Percentiles rank a stretch among this genome's conserved stretches.
Conservation (phyloP, 116 monocot genomes). For the Phalaenopsis hybrid region DNA sequence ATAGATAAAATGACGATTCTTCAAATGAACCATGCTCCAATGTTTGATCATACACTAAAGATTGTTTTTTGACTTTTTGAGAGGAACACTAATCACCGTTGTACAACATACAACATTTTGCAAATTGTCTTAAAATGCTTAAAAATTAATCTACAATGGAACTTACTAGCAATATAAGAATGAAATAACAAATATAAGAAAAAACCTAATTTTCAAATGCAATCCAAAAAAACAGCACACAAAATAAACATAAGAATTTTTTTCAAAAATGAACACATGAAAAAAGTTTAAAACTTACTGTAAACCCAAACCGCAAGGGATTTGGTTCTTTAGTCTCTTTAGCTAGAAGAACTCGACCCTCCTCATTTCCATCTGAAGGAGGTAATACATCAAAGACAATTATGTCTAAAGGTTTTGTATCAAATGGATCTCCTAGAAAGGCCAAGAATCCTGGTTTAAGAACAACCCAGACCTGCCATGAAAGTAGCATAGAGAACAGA, state of each 20-base stretch:
- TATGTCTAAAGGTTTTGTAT: conserved; percentile 80
- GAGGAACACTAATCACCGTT: not conserved
- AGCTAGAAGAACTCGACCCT: conserved; percentile 56
- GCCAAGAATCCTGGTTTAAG: conserved; percentile 97
- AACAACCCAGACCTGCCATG: conserved; percentile 86
- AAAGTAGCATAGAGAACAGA: not conserved
- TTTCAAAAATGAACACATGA: not conserved
- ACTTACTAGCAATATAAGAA: not conserved
- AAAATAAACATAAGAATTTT: not conserved
- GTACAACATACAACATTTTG: not conserved
- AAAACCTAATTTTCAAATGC: not conserved
- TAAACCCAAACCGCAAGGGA: conserved; percentile 76
- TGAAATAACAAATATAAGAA: not conserved
- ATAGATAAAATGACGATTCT: not conserved
- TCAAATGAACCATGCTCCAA: not conserved
- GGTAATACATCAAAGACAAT: conserved; percentile 92
- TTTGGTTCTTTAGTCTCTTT: conserved; percentile 83
- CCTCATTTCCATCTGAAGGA: conserved; percentile 65
- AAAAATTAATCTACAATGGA: conserved; percentile 1
- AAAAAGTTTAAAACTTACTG: conserved; percentile 33
- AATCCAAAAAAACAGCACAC: not conserved
- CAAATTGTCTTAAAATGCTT: not conserved
- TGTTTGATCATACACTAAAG: not conserved
- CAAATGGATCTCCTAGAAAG: conserved; percentile 88
- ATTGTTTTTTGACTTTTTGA: not conserved